Conservation (phyloP, 2,329 filamentous ascomycete species). For the Fusarium temperatum region DNA sequence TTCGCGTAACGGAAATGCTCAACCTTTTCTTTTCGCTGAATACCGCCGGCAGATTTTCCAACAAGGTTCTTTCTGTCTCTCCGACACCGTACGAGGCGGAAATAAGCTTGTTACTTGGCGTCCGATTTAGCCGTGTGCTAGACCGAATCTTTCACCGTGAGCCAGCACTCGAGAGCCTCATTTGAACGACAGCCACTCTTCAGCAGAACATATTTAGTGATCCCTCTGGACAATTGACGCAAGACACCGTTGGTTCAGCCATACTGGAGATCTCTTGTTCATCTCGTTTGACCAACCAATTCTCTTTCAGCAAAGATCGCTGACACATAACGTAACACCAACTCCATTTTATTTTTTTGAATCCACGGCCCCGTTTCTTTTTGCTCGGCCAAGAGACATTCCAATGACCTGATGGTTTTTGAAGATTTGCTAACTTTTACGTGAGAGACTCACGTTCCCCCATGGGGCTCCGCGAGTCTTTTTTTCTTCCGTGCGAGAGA, state of each 20-base stretch:
- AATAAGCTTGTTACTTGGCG: slow-evolving; percentile 21
- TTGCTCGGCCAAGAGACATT: background rate
- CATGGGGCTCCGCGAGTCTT: slow-evolving; percentile 32
- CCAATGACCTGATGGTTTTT: slow-evolving; percentile 30
- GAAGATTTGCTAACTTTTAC: slow-evolving; percentile 37
- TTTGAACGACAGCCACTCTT: background rate
- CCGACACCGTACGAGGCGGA: background rate
- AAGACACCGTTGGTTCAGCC: background rate
- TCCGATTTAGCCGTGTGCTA: slow-evolving; percentile 7
- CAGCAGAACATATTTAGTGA: background rate
- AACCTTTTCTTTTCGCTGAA: background rate
- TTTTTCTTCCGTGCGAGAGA: slow-evolving; percentile 2
- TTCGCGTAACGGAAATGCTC: slow-evolving; percentile 31
- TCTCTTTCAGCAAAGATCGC: slow-evolving; percentile 28
- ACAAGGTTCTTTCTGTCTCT: background rate
- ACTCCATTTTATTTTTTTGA: background rate
- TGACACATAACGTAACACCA: slow-evolving; percentile 31
- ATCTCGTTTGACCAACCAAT: background rate
- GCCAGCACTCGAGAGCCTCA: slow-evolving; percentile 7
- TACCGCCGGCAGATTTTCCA: background rate
- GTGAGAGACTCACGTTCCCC: slow-evolving; percentile 27
- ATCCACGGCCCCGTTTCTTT: slow-evolving; percentile 4
- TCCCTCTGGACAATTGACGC: background rate
- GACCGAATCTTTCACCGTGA: background rate
- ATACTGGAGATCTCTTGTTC: background rate